Evolutionary conservation across 1,139 yeast genomes (phyloP), one percentile per base, ranked within the genome.

Genomic region (Blastobotrys proliferans): DNA sequence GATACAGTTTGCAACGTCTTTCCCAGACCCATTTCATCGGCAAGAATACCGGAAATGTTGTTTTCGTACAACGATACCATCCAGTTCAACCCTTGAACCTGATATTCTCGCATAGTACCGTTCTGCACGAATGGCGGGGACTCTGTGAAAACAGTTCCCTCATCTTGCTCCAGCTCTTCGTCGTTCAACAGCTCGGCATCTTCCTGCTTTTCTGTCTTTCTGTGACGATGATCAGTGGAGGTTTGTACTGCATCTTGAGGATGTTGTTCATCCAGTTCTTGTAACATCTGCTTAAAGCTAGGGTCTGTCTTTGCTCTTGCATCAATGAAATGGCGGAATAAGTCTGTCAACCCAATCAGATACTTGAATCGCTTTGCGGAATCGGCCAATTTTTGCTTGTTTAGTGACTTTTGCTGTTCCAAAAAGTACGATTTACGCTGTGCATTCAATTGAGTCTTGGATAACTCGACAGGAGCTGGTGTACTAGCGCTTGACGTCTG

Each of bases 21-120:
- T 49, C 98, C 98, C 45, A 92, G 73, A 2, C 98, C 98, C 98
- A 92, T 92, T 65, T 92, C 98, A 64, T 92, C 98, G 5, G 98
- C 98, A 45, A 92, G 72, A 42, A 92, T 90, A 35, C 97, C 97
- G 1, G 94, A 81, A 44, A 88, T 72, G 54, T 81, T 79, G 64
- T 88, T 86, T 54, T 84, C 90, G 57, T 83, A 80, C 43, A 90
- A 67, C 1, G 88, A 77, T n/a, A 88, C 78, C 60, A 88, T 69
- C 97, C 97, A 88, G 65, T 90, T 90, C 54, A 90, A 72, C 47
- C 97, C 97, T 61, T 86, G 95, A 48, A 90, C 74, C 66, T 90
- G 97, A 63, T 90, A 90, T 52, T 84, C 90, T 55, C 97, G 73
- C 50, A 90, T 67, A 41, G 62, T 69, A 11, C 95, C 95, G 19